Evolutionary conservation across 176 grass and related monocot species (phyloP), one percentile per base, ranked within the genome.

Genomic region (Carex myosuroides): DNA sequence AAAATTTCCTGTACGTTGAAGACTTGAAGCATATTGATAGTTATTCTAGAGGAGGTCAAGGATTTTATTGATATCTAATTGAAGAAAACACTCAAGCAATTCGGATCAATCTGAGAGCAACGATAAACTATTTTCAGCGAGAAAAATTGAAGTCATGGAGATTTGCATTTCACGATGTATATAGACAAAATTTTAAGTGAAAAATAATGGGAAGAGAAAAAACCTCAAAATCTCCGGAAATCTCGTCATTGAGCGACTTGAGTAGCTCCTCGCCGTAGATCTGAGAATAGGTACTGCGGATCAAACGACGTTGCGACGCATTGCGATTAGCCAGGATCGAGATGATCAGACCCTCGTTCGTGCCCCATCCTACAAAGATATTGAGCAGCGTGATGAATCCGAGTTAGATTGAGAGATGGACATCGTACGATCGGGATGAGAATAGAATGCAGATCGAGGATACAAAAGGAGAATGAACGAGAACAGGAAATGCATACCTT

Each of bases 201-300:
- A 60, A 65, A 26, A 2, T 13, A 22, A 22, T 54, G 29, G 21
- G 61, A 80, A 18, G 52, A 80, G 33, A 14, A 42, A 80, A 2
- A 8, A 94, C 95, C 95, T 98, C 95, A 87, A 98, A 98, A 63
- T 95, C 94, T 54, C 92, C 92, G 79, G 91, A 85, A 87, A 91
- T 95, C 85, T 98, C 95, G 50, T 95, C 88, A 79, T 82, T 69
- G 68, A 98, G 89, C 1, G 91, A 87, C 71, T 89, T 94, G 83
- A 98, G 92, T 13, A 98, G 89, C 84, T 91, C 89, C 92, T 94
- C 88, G 61, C 89, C 89, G 85, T 90, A 94, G 13, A 66, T 37
- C 21, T 90, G 82, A 79, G 89, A 80, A 83, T 98, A 98, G 4
- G 59, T 53, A 32, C 54, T n/a, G 42, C 92, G 95, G 84, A 98